Evolutionary conservation across 2,329 filamentous ascomycete species (phyloP).

Genomic region (Trichoderma koningiopsis): DNA sequence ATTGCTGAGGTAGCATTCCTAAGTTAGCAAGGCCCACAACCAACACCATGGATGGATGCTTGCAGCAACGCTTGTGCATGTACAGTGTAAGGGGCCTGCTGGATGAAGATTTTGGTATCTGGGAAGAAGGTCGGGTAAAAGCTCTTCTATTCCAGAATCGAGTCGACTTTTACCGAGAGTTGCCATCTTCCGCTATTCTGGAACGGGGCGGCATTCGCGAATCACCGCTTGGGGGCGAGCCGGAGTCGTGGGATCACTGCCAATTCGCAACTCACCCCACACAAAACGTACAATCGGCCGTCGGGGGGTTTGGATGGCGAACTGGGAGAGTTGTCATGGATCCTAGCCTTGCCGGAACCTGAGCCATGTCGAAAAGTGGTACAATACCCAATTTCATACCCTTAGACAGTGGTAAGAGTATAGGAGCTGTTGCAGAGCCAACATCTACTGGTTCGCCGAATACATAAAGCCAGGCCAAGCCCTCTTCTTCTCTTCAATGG

Average conservation of each 20-base stretch:
- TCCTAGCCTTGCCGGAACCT: neutral
- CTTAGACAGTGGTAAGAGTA: neutral
- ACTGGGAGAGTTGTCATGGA: neutral
- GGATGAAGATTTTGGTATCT: neutral
- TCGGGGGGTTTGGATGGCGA: neutral
- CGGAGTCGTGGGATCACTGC: neutral
- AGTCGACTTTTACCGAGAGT: neutral
- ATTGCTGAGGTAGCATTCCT: neutral
- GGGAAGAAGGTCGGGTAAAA: neutral
- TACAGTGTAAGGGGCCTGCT: neutral
- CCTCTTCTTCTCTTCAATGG: neutral
- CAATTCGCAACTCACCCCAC: slow-evolving; percentile 4
- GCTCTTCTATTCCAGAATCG: neutral
- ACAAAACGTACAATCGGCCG: neutral
- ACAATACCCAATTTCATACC: neutral
- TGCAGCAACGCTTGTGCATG: neutral
- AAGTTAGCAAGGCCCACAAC: neutral
- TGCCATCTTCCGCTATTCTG: neutral
- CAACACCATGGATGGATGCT: neutral
- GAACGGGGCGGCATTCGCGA: neutral
- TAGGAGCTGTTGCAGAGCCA: neutral
- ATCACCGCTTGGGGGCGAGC: neutral
- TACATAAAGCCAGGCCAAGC: slow-evolving; percentile 9
- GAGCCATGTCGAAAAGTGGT: slow-evolving; percentile 2
- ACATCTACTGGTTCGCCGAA: neutral